Conservation (phyloP, 2,329 filamentous ascomycete genomes). For the Chaetomium olivaceum region DNA sequence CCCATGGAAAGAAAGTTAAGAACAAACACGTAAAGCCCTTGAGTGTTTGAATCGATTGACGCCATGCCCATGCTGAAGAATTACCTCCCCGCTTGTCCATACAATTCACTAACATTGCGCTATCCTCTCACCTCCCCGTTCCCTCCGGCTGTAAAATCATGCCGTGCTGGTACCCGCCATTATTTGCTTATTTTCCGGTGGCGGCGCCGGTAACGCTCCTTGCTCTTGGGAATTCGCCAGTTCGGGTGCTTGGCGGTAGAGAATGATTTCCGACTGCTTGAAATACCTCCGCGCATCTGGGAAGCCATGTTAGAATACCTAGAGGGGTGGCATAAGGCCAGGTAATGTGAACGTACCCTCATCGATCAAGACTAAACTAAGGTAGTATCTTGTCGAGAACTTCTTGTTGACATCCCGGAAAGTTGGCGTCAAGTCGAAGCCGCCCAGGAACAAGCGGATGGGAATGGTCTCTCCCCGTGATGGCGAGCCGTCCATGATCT, state of each 20-base stretch:
- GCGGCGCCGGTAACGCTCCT: constrained; percentile 42
- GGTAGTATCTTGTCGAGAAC: constrained; percentile 96
- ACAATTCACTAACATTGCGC: constrained; percentile 16
- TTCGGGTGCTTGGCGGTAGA: constrained; percentile 79
- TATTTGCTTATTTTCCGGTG: constrained; percentile 48
- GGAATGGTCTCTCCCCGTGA: constrained; percentile 93
- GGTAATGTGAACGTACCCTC: constrained; percentile 62
- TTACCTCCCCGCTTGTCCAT: constrained; percentile 20
- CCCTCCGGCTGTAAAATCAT: neutral
- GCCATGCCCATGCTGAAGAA: constrained; percentile 31
- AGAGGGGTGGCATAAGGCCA: neutral
- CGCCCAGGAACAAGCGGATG: constrained; percentile 93
- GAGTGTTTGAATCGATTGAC: constrained; percentile 22
- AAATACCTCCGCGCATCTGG: constrained; percentile 94
- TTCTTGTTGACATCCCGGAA: constrained; percentile 99
- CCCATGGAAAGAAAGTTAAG: neutral
- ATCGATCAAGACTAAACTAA: constrained; percentile 92
- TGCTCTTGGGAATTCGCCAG: constrained; percentile 47
- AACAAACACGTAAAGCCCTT: constrained; percentile 14
- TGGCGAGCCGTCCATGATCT: constrained; percentile 99
- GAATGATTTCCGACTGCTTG: constrained; percentile 97
- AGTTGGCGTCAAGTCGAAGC: constrained; percentile 95
- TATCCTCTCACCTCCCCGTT: neutral
- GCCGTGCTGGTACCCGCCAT: constrained; percentile 42
- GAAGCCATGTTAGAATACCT: constrained; percentile 27